These are phyloP conservation scores for Poa pratensis DNA, from an alignment of 176 grass and related monocot genomes.

Conservation along the genomic window DNA sequence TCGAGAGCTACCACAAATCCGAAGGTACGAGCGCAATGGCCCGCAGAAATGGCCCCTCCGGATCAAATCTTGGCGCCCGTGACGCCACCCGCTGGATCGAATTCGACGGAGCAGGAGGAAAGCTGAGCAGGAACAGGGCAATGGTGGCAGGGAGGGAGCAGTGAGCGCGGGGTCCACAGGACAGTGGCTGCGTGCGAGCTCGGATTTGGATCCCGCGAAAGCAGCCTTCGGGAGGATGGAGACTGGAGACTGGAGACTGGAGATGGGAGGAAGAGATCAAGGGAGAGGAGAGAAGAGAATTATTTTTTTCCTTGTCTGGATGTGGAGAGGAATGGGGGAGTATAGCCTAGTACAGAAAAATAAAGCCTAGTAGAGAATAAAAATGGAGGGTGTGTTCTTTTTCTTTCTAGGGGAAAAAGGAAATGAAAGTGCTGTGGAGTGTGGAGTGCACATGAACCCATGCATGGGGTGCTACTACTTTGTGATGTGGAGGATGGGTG, in stretches of 20 bases:
- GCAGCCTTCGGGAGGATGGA: conserved; percentile 1
- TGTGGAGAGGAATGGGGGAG: conserved; percentile 9
- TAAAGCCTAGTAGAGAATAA: neutral
- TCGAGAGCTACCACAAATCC: conserved; percentile 32
- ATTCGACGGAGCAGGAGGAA: conserved; percentile 20
- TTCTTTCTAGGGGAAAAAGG: neutral
- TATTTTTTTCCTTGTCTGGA: neutral
- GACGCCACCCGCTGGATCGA: conserved; percentile 8
- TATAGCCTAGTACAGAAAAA: neutral
- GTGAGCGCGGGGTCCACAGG: neutral
- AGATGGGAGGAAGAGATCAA: conserved; percentile 3
- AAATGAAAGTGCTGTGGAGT: neutral
- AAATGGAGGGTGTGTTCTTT: conserved; percentile 2
- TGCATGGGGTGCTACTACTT: neutral
- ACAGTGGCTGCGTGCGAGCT: conserved; percentile 30
- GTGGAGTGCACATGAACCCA: neutral
- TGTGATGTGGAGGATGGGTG: neutral
- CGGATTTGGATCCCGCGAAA: conserved; percentile 44
- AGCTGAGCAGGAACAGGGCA: neutral
- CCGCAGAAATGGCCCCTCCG: conserved; percentile 3
- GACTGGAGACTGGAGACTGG: conserved; percentile 17
- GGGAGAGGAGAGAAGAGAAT: neutral
- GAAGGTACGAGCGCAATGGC: neutral
- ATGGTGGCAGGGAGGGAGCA: neutral
- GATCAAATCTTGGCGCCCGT: conserved; percentile 44